phyloP scores from a whole-genome alignment of 352 stramenopile species.

The Phytophthora chlamydospora region DNA sequence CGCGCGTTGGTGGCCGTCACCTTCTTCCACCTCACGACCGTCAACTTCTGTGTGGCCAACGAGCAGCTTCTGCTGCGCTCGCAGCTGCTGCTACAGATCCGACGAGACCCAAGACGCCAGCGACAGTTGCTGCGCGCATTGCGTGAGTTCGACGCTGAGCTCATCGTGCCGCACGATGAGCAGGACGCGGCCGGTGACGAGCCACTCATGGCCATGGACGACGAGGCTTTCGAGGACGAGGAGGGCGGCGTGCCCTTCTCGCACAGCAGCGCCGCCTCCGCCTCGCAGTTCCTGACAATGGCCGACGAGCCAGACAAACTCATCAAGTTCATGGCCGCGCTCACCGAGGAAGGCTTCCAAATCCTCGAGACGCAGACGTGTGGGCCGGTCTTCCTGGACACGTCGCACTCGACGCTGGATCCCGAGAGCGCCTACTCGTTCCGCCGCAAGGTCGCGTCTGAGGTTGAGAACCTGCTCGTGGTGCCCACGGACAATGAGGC shows the following conservation, averaged over 20 bases:
- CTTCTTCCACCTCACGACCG: slow-evolving; percentile 82
- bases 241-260: slow-evolving; percentile 32
- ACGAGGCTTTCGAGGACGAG: slow-evolving; percentile 44
- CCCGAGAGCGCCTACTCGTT: slow-evolving; percentile 58
- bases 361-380: slow-evolving; percentile 66
- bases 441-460: slow-evolving; percentile 51
- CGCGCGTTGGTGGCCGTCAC: slow-evolving; percentile 70
- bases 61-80: slow-evolving; percentile 69
- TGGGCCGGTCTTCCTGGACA: slow-evolving; percentile 67
- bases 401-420: slow-evolving; percentile 70
- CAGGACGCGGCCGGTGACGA: slow-evolving; percentile 35
- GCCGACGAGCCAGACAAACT: slow-evolving; percentile 56
- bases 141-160: slow-evolving; percentile 38
- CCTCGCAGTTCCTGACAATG: slow-evolving; percentile 56
- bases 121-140: slow-evolving; percentile 44
- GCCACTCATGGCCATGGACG: slow-evolving; percentile 34
- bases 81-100: slow-evolving; percentile 60
- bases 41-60: slow-evolving; percentile 66
- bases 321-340: slow-evolving; percentile 44
- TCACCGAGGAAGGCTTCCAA: slow-evolving; percentile 42
- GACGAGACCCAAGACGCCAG: slow-evolving; percentile 24
- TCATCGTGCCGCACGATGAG: slow-evolving; percentile 34
- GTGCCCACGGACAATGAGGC: slow-evolving; percentile 39
- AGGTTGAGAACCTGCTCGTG: slow-evolving; percentile 54
- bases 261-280: slow-evolving; percentile 13